Percentiles rank a stretch among this genome's conserved stretches.
phyloP scores from a whole-genome alignment of 306 rosid genomes.

The Rosa multiflora region DNA sequence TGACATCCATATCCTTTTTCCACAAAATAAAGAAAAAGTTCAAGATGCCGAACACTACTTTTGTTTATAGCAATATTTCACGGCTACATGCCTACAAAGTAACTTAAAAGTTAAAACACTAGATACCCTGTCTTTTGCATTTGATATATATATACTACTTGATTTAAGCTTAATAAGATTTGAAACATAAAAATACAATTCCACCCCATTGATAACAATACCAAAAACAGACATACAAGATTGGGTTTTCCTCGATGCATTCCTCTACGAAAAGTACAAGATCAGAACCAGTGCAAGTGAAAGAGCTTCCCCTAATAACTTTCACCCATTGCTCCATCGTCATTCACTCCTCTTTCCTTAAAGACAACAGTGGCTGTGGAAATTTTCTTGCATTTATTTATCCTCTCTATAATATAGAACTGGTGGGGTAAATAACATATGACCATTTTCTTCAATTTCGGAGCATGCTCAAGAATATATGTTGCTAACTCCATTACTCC shows the following conservation, averaged over 20 bases:
- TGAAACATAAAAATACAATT: not conserved
- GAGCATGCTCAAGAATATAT: constrained; percentile 1
- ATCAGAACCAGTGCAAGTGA: not conserved
- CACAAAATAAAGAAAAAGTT: no score
- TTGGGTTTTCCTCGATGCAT: not conserved
- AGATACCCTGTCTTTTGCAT: not conserved
- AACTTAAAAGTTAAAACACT: not conserved
- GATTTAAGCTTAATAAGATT: not conserved
- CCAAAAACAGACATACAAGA: not conserved
- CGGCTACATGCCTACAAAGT: not conserved
- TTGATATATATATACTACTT: not conserved
- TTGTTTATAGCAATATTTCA: not conserved
- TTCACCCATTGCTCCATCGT: not conserved
- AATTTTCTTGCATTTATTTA: not conserved
- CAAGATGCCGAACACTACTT: no score
- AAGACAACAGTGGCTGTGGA: not conserved
- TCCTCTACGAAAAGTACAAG: not conserved
- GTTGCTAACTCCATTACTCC: not conserved
- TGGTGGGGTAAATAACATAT: not conserved
- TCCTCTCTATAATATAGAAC: not conserved
- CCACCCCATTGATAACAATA: not conserved
- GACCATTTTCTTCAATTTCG: constrained; percentile 9
- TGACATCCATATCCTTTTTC: no score
- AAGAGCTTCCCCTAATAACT: not conserved
- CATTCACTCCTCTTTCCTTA: not conserved